A percentile compares a stretch with the other conserved stretches of the same genome.
phyloP scores from a whole-genome alignment of 2,329 filamentous ascomycete genomes.

The Diplodia corticola region DNA sequence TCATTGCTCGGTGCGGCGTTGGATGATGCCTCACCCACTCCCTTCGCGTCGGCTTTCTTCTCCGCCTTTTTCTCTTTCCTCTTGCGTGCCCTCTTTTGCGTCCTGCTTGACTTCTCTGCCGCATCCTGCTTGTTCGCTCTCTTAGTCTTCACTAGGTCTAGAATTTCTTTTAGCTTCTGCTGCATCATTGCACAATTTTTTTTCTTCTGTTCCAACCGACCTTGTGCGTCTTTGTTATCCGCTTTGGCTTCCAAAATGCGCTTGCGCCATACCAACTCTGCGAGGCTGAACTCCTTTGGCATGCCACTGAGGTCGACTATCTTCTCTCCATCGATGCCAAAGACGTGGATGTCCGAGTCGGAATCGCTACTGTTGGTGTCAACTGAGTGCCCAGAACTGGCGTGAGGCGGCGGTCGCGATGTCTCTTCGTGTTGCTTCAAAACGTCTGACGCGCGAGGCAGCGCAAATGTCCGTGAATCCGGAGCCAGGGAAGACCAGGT shows the following conservation, averaged over 20 bases:
- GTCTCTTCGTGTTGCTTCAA: background rate
- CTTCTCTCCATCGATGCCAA: background rate
- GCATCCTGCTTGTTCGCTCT: background rate
- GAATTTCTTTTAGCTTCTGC: background rate
- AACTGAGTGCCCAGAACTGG: background rate
- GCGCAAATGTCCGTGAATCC: background rate
- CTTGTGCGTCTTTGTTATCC: background rate
- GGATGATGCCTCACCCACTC: background rate
- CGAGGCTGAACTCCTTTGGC: background rate
- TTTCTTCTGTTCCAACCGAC: background rate
- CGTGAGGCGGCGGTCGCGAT: background rate
- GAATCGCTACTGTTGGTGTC: background rate
- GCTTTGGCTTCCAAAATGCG: background rate
- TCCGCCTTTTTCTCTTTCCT: background rate
- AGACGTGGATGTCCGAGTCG: background rate
- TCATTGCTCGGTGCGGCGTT: background rate
- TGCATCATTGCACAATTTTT: background rate
- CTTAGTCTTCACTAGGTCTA: background rate
- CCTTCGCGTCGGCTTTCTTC: background rate
- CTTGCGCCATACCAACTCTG: background rate
- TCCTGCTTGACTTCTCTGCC: background rate
- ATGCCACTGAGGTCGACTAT: background rate
- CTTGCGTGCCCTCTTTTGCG: background rate
- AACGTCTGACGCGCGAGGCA: background rate
- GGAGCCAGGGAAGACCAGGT: background rate